Base-by-base conservation (phyloP, 257 asterid genomes). In the Apocynum venetum region DNA sequence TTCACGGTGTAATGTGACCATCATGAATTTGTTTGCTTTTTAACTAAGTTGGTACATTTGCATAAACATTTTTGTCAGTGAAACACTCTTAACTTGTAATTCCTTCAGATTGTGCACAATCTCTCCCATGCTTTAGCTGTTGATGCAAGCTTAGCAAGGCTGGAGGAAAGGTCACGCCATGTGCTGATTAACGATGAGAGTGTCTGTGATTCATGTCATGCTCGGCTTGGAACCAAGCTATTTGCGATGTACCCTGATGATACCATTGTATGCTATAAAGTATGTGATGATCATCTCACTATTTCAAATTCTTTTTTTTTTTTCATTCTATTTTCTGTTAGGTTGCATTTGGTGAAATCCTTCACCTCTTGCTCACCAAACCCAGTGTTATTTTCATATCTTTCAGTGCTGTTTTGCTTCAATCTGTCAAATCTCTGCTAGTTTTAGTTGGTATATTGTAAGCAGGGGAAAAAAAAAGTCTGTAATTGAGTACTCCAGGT, bases 221-320 rank as follows among this genome's bases (percentile, higher is more conserved):
- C 98, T 57, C 96, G 97, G 78, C 98, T 95, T 55, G 98, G 98
- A 79, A 95, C 99, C 64, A 93, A 95, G 83, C 88, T 95, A 69
- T 95, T 95, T 81, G 99, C 97, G 8, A 91, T 95, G 97, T 93
- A 95, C 84, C 99, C 98, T n/a, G 99, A 95, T 81, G 99, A 95
- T 80, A 88, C 97, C 13, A 71, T 93, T 60, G 98, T 91, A 78
- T 95, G 98, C 81, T 95, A 95, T 85, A 95, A 95, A 95, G 98
- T 95, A 56, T 74, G 93, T 81, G 48, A 44, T 78, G 53, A 10
- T 64, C 64, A 38, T 59, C 71, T 48, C 35, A 38, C 43, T 17
- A n/a, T 79, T 64, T 12, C 31, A 46, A 63, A 40, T 44, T 36
- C 43, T 19, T 71, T 35, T 64, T 13, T 20, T 5, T 66, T 38